Percentiles rank a stretch among this genome's conserved stretches.
phyloP scores from a whole-genome alignment of 2,329 filamentous ascomycete genomes.

The Trichophyton equinum region DNA sequence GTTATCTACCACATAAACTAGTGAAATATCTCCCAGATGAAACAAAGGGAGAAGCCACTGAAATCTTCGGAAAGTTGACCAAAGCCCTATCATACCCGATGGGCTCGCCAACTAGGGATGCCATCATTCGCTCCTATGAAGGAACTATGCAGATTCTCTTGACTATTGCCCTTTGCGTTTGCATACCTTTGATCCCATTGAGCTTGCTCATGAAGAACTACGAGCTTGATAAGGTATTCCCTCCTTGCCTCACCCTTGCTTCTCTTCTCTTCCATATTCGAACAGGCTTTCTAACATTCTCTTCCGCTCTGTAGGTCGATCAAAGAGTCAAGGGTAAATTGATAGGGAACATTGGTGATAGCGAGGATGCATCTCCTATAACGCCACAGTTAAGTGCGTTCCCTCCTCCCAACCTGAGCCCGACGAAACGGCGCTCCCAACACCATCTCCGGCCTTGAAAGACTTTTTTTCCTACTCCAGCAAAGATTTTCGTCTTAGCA shows the following conservation, averaged over 20 bases:
- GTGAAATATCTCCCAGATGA: conserved; percentile 38
- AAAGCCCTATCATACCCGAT: conserved; percentile 46
- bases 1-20: conserved; percentile 43
- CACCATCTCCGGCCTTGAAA: neutral
- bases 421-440: neutral
- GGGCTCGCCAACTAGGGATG: conserved; percentile 44
- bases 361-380: neutral
- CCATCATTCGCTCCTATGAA: conserved; percentile 53
- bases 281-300: conserved; percentile 4
- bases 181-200: conserved; percentile 45
- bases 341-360: conserved; percentile 6
- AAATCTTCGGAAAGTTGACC: conserved; percentile 41
- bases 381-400: neutral
- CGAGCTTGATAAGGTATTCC: conserved; percentile 39
- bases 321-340: conserved; percentile 12
- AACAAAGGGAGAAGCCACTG: conserved; percentile 28
- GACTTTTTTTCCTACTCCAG: neutral
- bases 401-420: neutral
- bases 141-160: conserved; percentile 51
- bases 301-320: conserved; percentile 8
- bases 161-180: conserved; percentile 41
- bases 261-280: neutral
- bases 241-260: neutral
- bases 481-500: neutral
- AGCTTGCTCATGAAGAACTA: conserved; percentile 47